phyloP scores from a whole-genome alignment of 225 moss, liverwort and hornwort genomes.

The Takakia lepidozioides region DNA sequence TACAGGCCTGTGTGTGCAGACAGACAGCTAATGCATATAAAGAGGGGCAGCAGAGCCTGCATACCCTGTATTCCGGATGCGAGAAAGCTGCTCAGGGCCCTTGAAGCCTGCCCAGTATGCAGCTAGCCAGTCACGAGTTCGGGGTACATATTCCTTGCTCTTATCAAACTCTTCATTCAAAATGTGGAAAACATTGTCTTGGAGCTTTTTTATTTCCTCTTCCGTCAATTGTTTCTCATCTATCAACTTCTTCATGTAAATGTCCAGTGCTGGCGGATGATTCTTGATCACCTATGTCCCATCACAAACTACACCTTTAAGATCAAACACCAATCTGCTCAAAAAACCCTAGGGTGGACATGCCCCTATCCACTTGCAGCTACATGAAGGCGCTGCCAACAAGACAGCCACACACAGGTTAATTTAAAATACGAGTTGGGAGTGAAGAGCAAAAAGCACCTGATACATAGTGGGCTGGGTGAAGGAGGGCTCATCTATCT shows the following conservation, averaged over 20 bases:
- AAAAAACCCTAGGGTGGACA: no score
- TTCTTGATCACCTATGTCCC: constrained; percentile 68
- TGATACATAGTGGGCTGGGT: constrained; percentile 99
- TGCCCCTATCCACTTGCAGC: no score
- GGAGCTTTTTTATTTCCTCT: constrained; percentile 59
- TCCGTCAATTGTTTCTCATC: constrained; percentile 61
- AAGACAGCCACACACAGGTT: no score
- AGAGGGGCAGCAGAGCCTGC: background rate
- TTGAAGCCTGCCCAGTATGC: constrained; percentile 98
- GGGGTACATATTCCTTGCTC: constrained; percentile 85
- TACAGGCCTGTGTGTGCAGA: no score
- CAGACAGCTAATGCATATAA: no score
- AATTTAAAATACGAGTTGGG: no score
- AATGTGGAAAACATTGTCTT: constrained; percentile 65
- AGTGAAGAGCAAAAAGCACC: constrained; percentile 24
- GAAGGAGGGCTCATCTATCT: constrained; percentile 94
- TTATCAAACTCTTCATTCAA: constrained; percentile 88
- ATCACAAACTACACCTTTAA: no score
- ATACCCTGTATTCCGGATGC: constrained; percentile 95
- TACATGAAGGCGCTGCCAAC: no score
- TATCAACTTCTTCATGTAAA: constrained; percentile 66
- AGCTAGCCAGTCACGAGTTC: constrained; percentile 95
- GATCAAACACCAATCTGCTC: no score
- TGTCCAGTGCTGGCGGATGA: constrained; percentile 79
- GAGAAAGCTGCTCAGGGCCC: constrained; percentile 92